Evolutionary conservation across 805 yeast genomes (phyloP), one percentile per base, ranked within the genome.

Genomic region (Komagataella populi): DNA sequence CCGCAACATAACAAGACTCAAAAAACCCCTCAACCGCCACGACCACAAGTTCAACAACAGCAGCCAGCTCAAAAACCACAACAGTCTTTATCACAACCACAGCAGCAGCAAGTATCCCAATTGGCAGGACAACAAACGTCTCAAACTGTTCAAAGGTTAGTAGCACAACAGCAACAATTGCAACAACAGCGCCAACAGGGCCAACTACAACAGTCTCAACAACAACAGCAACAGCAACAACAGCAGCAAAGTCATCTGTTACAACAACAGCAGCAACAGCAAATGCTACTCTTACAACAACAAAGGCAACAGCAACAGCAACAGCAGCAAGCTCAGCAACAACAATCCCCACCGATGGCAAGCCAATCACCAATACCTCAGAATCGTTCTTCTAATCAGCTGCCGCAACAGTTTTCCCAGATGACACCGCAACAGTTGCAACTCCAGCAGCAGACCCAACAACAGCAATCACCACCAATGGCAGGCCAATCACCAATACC

Each of bases 161-260:
- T 30, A 48, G 53, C 48, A 46, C 52, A 45, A 17, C 51, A 48
- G 48, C 17, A 18, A 23, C 54, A 50, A 45, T 36, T 22, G 20
- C 46, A 36, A 16, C 59, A 60, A 49, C 64, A 62, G 49, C 52
- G 56, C 22, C 63, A 60, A 45, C 55, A 54, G 20, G 51, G 55
- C 63, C 45, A 54, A 57, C 1, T 30, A 30, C 39, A 30, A 8
- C 39, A 30, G 14, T 14, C 10, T 4, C 39, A 30, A 14, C 39
- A 50, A 14, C 48, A 23, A n/a, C 47, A 45, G 23, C 49, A 49
- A 24, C 48, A 44, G 14, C 46, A 30, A 8, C 47, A 43, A 23
- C 52, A 50, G 44, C 45, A 49, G 20, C 54, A 46, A 51, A 52
- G 56, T 46, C 53, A 51, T 53, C 54, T 23, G 22, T 56, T 45